Conservation (phyloP, 495 filamentous ascomycete species). For the Pyronema domesticum region DNA sequence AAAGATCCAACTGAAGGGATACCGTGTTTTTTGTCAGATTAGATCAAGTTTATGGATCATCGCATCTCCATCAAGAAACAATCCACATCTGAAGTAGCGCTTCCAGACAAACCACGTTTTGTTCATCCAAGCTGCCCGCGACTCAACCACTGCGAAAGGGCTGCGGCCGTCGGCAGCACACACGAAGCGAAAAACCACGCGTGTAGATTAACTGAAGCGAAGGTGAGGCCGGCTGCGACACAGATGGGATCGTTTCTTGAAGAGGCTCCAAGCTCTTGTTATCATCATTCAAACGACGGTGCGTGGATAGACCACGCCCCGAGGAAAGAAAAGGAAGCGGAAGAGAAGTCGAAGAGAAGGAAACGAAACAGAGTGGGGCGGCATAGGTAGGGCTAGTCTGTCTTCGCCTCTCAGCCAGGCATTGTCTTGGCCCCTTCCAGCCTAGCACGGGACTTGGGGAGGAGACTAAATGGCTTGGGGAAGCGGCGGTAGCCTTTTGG, state of each 20-base stretch:
- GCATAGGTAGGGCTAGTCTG: not conserved
- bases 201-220: not conserved
- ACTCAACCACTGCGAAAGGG: not conserved
- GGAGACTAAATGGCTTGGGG: not conserved
- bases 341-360: not conserved
- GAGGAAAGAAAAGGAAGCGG: not conserved
- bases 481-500: too few species aligned
- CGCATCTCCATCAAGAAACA: too few species aligned
- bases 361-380: not conserved
- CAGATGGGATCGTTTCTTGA: not conserved
- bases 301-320: not conserved
- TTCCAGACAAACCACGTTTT: not conserved
- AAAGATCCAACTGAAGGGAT: too few species aligned
- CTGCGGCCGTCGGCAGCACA: too few species aligned
- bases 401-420: too few species aligned
- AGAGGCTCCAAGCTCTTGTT: conserved; percentile 1
- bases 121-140: not conserved
- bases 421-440: not conserved
- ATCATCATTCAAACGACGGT: conserved; percentile 6
- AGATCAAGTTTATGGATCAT: conserved; percentile 20
- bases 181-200: too few species aligned
- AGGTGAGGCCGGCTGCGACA: not conserved
- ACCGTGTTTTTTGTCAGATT: conserved; percentile 21
- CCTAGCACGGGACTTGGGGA: not conserved
- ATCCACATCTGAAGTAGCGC: too few species aligned